Evolutionary conservation across 371 early-diverging fungal genomes (phyloP), one percentile per base, ranked within the genome.

Genomic region (Entomophthora muscae): DNA sequence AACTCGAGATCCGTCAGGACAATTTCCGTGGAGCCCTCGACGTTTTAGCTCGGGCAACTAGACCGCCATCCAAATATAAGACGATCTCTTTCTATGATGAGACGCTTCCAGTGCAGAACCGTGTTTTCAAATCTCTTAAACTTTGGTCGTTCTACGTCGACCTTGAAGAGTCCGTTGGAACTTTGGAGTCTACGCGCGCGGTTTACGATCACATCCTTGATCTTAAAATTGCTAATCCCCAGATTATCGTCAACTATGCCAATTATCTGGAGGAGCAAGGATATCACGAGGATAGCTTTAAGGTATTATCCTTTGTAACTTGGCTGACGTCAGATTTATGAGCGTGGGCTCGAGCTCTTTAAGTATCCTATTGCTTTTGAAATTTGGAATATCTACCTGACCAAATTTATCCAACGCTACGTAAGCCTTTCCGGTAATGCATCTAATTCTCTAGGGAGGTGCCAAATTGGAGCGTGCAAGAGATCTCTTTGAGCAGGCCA

Each of bases 321-420:
- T 12, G 17, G 21, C 29, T 24, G 24, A 61, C 26, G 23, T 27
- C 61, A 67, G 67, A 83, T 89, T 0, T 98, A 93, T 70, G 98
- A 98, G 68, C 89, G 93, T 66, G 98, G 97, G 32, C 91, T 98
- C 65, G 92, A 88, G 32, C 73, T 86, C 28, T 97, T 98, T 71
- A 91, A 91, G 2, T 96, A 89, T 74, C 98, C 98, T 0, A 86
- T 93, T 65, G 95, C 98, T 0, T 89, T 93, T 70, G 98, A 98
- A 67, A 75, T 98, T 61, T 98, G 98, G 98, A 93, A 90, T 71
- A 76, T 93, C 29, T 98, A 98, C 72, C 75, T 98, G 59, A 77
- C 82, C 27, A 83, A 87, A 67, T 97, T 97, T 69, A 78, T 92
- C 51, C 72, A 71, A 13, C 89, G 96, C 22, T 92, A 86, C 70